Conservation (phyloP, 441 rosid species). For the Capsella rubella region DNA sequence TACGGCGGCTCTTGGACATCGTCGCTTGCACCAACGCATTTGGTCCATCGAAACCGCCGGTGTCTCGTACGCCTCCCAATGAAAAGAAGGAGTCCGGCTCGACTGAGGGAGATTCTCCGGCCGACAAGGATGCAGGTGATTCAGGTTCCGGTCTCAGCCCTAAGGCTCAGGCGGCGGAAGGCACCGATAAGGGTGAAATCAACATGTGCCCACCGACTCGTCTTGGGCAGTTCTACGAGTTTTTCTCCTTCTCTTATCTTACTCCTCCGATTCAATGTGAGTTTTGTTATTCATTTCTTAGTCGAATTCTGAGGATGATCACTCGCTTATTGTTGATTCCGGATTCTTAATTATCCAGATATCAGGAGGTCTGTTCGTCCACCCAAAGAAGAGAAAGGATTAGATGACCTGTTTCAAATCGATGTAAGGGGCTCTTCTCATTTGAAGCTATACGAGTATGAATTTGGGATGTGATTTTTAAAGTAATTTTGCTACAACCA, state of each 20-base stretch:
- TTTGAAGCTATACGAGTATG: not conserved
- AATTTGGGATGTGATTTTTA: not conserved
- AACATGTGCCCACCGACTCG: conserved; percentile 73
- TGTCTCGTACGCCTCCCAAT: conserved; percentile 45
- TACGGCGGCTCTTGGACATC: conserved; percentile 77
- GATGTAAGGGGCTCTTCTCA: conserved; percentile 64
- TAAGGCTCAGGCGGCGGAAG: conserved; percentile 40
- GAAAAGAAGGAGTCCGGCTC: conserved; percentile 50
- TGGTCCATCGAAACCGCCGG: conserved; percentile 60
- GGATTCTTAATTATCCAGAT: conserved; percentile 49
- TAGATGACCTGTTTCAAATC: conserved; percentile 86
- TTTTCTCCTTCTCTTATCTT: conserved; percentile 73
- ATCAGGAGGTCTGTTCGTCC: conserved; percentile 87
- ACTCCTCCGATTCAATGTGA: conserved; percentile 76
- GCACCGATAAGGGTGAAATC: conserved; percentile 54
- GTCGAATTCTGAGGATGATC: not conserved
- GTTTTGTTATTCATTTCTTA: conserved; percentile 13
- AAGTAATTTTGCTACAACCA: not conserved
- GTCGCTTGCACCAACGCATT: conserved; percentile 75
- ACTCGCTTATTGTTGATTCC: not conserved
- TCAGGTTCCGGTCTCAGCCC: conserved; percentile 40
- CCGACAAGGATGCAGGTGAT: conserved; percentile 37
- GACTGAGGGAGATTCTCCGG: conserved; percentile 46
- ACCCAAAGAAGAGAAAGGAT: conserved; percentile 77
- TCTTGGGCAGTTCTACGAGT: conserved; percentile 78